Conservation (phyloP, 306 rosid genomes). For the Trifolium fragiferum region DNA sequence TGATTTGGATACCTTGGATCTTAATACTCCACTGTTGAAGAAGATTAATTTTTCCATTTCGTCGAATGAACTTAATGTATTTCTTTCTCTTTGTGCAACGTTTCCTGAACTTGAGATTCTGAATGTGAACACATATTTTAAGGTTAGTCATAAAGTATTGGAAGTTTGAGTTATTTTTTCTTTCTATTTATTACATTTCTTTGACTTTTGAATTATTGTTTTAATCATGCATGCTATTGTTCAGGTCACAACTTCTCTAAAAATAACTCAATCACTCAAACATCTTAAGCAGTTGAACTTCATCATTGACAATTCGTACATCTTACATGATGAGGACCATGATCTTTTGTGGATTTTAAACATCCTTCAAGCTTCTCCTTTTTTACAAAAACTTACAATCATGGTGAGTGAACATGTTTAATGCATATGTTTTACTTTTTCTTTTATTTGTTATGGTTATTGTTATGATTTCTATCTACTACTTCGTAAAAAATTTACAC, state of each 20-base stretch:
- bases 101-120: constrained; percentile 19
- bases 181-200: neutral
- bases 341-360: neutral
- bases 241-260: neutral
- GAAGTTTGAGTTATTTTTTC: neutral
- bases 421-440: neutral
- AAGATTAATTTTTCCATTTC: neutral
- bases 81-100: neutral
- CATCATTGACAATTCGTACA: too few species aligned
- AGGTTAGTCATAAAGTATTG: neutral
- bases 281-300: constrained; percentile 2
- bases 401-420: neutral
- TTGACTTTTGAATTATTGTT: neutral
- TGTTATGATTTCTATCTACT: too few species aligned
- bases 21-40: neutral
- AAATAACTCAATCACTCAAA: neutral
- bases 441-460: neutral
- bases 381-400: constrained; percentile 1
- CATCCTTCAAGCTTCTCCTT: constrained; percentile 6
- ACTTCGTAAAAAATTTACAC: neutral
- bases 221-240: neutral
- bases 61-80: neutral
- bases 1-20: too few species aligned
- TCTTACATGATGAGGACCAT: neutral
- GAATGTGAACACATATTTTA: neutral